A percentile compares a stretch with the other conserved stretches of the same genome.
phyloP scores from a whole-genome alignment of 208 protist species.

The Crithidia bombi region DNA sequence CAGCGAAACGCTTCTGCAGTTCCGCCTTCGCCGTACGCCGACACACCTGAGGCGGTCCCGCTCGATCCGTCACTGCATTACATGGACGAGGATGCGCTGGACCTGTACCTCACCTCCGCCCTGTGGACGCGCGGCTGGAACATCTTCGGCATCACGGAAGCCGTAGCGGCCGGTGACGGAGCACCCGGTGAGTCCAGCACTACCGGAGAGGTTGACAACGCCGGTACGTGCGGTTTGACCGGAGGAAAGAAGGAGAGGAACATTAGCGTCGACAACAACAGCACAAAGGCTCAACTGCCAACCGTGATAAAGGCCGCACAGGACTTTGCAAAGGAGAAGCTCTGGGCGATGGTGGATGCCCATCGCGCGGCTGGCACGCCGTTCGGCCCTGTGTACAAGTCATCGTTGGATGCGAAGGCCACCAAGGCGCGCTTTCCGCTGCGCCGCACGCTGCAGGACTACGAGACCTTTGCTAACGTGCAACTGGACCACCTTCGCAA shows the following conservation, averaged over 20 bases:
- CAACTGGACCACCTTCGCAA: constrained; percentile 3
- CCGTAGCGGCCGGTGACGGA: constrained; percentile 23
- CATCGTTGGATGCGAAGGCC: background rate
- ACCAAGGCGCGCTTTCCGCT: constrained; percentile 10
- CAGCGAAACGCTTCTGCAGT: background rate
- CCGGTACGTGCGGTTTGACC: background rate
- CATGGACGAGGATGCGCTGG: constrained; percentile 35
- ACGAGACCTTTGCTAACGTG: constrained; percentile 24
- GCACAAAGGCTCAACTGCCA: background rate
- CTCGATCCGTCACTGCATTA: constrained; percentile 50
- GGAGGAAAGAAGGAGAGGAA: background rate
- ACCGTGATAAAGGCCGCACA: constrained; percentile 4
- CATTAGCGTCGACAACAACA: background rate
- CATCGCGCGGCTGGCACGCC: constrained; percentile 18
- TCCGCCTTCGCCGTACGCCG: background rate
- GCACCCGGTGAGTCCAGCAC: background rate
- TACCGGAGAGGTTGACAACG: background rate
- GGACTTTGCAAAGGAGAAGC: constrained; percentile 14
- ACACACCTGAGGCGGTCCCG: constrained; percentile 21
- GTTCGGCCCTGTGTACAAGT: background rate
- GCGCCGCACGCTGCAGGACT: constrained; percentile 26
- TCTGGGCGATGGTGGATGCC: constrained; percentile 19
- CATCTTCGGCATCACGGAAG: constrained; percentile 50
- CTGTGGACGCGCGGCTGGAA: constrained; percentile 67
- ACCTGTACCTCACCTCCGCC: constrained; percentile 40